Base-by-base conservation (phyloP, 805 yeast genomes). In the Zygosaccharomyces rouxii region DNA sequence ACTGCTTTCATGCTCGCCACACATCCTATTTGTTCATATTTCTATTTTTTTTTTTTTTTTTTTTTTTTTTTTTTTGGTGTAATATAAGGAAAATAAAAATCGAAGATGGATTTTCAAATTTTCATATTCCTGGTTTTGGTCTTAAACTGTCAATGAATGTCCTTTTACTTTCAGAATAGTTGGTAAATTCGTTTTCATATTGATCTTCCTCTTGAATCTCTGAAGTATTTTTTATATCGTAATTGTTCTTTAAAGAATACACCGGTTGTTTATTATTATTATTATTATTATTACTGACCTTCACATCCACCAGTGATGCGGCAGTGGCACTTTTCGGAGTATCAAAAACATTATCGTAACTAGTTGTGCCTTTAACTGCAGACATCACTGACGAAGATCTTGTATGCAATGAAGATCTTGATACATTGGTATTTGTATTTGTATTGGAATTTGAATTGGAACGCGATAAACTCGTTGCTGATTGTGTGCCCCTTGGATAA, bases 131-230 rank as follows among this genome's bases (percentile, higher is more conserved):
- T 29, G 44, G 25, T 51, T 68, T 66, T 39, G 75, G 76, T 58
- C 72, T 70, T 44, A 73, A 54, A 50, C 72, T 64, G 46, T 72
- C 63, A 41, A 70, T 64, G 56, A 65, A 76, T 22, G 70, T 70
- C 54, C 70, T 66, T 53, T 71, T 75, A 52, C 69, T 76, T 45
- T 66, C 67, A 5, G 69, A 59, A 52, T 76, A 75, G 52, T 74
- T 75, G 1, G 79, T 72, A 44, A 72, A 73, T 42, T 73, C 76
- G 49, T 73, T 72, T 54, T 71, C 75, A 48, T 72, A 72, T 49
- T 71, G 74, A 52, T 71, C 76, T 48, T 71, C 76, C 47, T 71
- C 74, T n/a, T 64, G 63, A 13, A 71, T 70, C 43, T 69, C 71
- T 39, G 58, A 48, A 1, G 62, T 53, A 37, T 65, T 64, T 5